phyloP scores from a whole-genome alignment of 1,284 basidiomycete species.

The Pascua guehoae region DNA sequence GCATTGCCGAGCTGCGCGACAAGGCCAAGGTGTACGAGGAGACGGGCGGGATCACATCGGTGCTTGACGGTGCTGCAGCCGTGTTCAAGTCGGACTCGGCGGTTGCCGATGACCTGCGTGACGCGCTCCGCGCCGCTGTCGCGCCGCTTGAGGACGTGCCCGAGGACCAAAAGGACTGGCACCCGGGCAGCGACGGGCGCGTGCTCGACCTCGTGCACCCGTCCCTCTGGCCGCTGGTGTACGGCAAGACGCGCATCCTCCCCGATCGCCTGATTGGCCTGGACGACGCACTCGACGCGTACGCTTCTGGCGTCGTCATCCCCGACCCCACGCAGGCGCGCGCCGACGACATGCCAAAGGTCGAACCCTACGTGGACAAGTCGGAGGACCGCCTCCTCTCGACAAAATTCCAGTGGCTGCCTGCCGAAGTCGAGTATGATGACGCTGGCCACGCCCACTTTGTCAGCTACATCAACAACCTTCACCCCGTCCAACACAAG shows the following conservation, averaged over 20 bases:
- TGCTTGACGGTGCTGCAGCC: conserved; percentile 2
- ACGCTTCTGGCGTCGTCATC: conserved; percentile 4
- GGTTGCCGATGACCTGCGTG: background rate
- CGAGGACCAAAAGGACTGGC: conserved; percentile 13
- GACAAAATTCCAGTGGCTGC: conserved; percentile 19
- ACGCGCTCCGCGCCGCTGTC: conserved; percentile 1
- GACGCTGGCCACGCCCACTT: conserved; percentile 2
- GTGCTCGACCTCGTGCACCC: conserved; percentile 20
- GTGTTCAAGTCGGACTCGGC: conserved; percentile 7
- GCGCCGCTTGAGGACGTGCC: conserved; percentile 7
- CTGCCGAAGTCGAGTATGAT: conserved; percentile 8
- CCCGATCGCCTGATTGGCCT: conserved; percentile 1
- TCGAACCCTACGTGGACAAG: background rate
- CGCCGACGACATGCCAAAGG: background rate
- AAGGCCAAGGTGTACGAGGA: conserved; percentile 8
- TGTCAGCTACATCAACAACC: conserved; percentile 15
- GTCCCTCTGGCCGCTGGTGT: conserved; percentile 15
- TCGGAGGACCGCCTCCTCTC: background rate
- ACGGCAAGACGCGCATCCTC: conserved; percentile 12
- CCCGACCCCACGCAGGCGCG: background rate
- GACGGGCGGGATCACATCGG: conserved; percentile 1
- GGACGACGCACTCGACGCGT: background rate
- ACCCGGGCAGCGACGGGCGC: conserved; percentile 10
- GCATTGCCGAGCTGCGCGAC: conserved; percentile 12
- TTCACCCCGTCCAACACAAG: conserved; percentile 1